Evolutionary conservation across 257 asterid genomes (phyloP).

Genomic region (Forsythia viridissima): DNA sequence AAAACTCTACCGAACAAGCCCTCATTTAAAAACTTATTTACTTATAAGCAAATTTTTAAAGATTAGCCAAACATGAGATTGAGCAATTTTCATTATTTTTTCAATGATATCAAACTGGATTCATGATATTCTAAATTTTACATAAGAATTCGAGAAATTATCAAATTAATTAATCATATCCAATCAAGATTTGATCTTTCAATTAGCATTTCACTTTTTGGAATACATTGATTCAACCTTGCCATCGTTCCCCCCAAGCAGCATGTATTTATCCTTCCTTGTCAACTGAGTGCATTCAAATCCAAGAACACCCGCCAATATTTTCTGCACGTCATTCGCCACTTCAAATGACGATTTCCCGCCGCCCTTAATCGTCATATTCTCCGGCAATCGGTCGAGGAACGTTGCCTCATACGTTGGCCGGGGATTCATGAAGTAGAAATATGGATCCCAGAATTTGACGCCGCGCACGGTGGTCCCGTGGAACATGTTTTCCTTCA

Average conservation of each 20-base stretch:
- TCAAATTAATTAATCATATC: too few species aligned
- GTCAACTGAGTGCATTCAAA: constrained; percentile 95
- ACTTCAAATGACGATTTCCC: constrained; percentile 87
- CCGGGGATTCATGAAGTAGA: constrained; percentile 91
- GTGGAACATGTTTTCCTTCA: constrained; percentile 74
- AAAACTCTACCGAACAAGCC: too few species aligned
- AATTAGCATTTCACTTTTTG: constrained; percentile 45
- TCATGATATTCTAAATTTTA: too few species aligned
- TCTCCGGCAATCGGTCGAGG: constrained; percentile 76
- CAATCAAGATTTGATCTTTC: neutral
- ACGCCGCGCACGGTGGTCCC: constrained; percentile 86
- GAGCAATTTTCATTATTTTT: too few species aligned
- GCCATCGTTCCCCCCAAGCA: constrained; percentile 99
- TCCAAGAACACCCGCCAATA: constrained; percentile 75
- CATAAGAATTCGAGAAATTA: too few species aligned
- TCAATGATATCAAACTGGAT: too few species aligned
- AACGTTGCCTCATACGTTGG: constrained; percentile 80
- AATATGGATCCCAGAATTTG: constrained; percentile 87
- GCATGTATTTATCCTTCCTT: constrained; percentile 90
- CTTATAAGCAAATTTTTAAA: too few species aligned
- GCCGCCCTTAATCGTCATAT: constrained; percentile 68
- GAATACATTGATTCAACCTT: constrained; percentile 92
- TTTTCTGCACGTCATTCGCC: constrained; percentile 91
- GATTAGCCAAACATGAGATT: too few species aligned
- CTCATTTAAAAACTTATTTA: too few species aligned